These are phyloP conservation scores for Tolypocladium endophyticum DNA, from an alignment of 2,329 filamentous ascomycete species.

Conservation along the genomic window DNA sequence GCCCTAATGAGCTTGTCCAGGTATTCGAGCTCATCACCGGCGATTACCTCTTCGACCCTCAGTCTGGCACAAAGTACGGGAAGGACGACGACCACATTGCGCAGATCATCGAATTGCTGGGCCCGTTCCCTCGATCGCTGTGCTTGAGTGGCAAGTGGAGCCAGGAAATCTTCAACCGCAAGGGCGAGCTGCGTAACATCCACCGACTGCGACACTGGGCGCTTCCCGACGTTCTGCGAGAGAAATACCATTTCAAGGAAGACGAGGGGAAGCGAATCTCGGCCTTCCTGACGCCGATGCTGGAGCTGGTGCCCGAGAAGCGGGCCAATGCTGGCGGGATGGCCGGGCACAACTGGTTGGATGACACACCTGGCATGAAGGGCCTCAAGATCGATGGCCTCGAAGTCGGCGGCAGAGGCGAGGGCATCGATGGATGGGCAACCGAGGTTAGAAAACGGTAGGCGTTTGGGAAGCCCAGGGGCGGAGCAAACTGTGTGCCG, in stretches of 20 bases:
- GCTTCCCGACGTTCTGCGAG: conserved; percentile 78
- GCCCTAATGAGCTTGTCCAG: conserved; percentile 32
- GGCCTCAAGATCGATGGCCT: conserved; percentile 61
- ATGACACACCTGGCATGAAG: conserved; percentile 84
- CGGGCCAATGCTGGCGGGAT: conserved; percentile 94
- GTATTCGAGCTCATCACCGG: conserved; percentile 96
- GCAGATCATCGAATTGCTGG: conserved; percentile 94
- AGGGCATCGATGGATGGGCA: conserved; percentile 91
- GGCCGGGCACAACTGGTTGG: conserved; percentile 74
- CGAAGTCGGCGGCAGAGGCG: conserved; percentile 70
- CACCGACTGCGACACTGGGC: conserved; percentile 95
- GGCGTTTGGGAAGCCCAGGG: conserved; percentile 10
- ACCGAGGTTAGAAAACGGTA: conserved; percentile 77
- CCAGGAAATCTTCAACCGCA: conserved; percentile 97
- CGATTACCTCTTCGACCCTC: conserved; percentile 96
- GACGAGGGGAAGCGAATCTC: conserved; percentile 69
- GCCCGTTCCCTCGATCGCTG: conserved; percentile 83
- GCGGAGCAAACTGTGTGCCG: neutral
- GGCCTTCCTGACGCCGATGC: conserved; percentile 81
- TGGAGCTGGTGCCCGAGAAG: conserved; percentile 79
- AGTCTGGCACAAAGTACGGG: conserved; percentile 96
- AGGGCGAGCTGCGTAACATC: conserved; percentile 94
- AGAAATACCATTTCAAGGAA: conserved; percentile 92
- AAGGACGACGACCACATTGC: conserved; percentile 99
- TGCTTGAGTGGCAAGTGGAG: conserved; percentile 94